Conservation (phyloP, 352 stramenopile species). For the Phytophthora cryptogea region DNA sequence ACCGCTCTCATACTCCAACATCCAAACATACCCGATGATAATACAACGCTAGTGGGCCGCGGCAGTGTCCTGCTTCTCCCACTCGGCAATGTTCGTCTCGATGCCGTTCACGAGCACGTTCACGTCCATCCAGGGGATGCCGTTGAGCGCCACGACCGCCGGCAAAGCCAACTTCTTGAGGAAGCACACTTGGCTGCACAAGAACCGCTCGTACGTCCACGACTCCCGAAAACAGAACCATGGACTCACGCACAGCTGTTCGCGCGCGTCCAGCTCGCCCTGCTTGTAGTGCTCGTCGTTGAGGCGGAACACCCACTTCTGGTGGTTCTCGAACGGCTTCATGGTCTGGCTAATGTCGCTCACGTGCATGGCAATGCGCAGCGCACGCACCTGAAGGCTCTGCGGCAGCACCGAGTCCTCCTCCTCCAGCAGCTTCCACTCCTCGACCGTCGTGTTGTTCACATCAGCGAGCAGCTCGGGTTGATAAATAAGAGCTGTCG, state of each 20-base stretch:
- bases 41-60: constrained; percentile 25
- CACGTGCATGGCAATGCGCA: constrained; percentile 79
- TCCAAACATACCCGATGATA: constrained; percentile 33
- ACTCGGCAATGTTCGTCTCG: constrained; percentile 62
- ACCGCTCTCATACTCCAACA: constrained; percentile 33
- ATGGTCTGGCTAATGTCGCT: constrained; percentile 86
- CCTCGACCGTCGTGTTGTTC: constrained; percentile 36
- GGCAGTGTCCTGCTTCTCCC: constrained; percentile 39
- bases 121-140: constrained; percentile 65
- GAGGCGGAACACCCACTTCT: constrained; percentile 77
- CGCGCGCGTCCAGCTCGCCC: constrained; percentile 60
- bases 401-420: constrained; percentile 42
- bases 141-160: constrained; percentile 57
- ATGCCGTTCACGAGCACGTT: constrained; percentile 58
- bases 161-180: constrained; percentile 60
- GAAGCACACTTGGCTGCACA: constrained; percentile 65
- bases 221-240: constrained; percentile 58
- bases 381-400: constrained; percentile 50
- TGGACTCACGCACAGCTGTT: constrained; percentile 45
- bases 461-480: constrained; percentile 70
- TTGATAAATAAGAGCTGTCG: constrained; percentile 82
- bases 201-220: constrained; percentile 55
- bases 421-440: constrained; percentile 45
- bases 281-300: constrained; percentile 76
- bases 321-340: constrained; percentile 78